Base-by-base conservation (phyloP, 768 basidiomycete genomes). In the Crepidotus variabilis region DNA sequence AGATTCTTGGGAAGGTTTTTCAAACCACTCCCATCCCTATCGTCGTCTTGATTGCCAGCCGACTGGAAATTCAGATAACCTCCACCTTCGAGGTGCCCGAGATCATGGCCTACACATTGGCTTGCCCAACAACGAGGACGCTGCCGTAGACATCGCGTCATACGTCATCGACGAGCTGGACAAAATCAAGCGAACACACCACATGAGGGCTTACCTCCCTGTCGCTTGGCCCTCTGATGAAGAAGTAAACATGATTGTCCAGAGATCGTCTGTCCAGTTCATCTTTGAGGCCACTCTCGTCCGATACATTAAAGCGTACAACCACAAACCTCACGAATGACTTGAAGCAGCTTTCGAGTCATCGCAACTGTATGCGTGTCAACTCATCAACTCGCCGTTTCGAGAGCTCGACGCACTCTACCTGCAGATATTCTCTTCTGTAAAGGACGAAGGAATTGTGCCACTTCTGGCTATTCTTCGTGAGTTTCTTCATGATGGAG, bases 271-370 rank as follows among this genome's bases (percentile, higher is more conserved):
- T 2, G 57, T 53, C 16, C 57, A 61, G 28, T 61, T 61, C 32
- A 58, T 58, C 24, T 61, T 58, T 28, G 54, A 54, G 2, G 23
- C 57, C 13, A 61, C 60, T 3, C 49, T 61, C 21, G 54, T 58
- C 8, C 55, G 56, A 35, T 61, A 55, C 33, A 22, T 61, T 8
- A 16, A 36, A 8, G 8, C 35, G 9, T 8, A 36, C 35, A 36
- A 36, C 9, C 35, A 36, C 16, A 36, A 36, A 8, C 35, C 35
- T 8, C 9, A 36, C 9, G 16, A 8, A 36, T 16, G 35, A 36
- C 35, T 36, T 8, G 9, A 16, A 36, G 35, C 8, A 36, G 35
- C 35, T 8, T 16, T 36, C 8, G 35, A 36, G 8, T 16, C 16
- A 8, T 36, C 35, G 16, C 9, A 36, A 36, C 35, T 8, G 9